Conservation (phyloP, 2,329 filamentous ascomycete species). For the Fusarium illudens region DNA sequence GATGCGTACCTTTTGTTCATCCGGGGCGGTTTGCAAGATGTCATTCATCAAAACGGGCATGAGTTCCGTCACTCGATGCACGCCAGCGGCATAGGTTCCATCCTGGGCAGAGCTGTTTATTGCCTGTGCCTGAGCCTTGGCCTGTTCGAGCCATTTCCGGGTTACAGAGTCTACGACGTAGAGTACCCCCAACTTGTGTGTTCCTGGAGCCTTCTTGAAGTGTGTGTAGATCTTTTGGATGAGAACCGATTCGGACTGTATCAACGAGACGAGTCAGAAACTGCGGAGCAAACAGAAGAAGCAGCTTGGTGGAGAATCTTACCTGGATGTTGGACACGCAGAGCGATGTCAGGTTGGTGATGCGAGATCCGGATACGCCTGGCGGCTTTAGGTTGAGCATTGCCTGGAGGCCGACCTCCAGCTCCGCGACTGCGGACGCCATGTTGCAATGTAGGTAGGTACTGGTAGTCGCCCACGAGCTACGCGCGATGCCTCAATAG, state of each 20-base stretch:
- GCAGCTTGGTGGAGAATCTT: constrained; percentile 44
- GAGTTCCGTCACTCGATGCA: constrained; percentile 95
- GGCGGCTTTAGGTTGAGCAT: constrained; percentile 92
- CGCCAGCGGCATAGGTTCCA: constrained; percentile 93
- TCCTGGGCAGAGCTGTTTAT: constrained; percentile 83
- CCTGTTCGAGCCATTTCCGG: constrained; percentile 97
- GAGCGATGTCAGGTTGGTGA: constrained; percentile 83
- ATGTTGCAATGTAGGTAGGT: constrained; percentile 55
- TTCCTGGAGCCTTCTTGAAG: constrained; percentile 92
- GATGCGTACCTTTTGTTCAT: constrained; percentile 94
- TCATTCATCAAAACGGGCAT: constrained; percentile 95
- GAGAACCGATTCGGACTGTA: constrained; percentile 88
- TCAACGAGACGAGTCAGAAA: constrained; percentile 36
- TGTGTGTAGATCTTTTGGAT: constrained; percentile 97
- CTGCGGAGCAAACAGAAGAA: not conserved
- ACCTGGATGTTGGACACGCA: constrained; percentile 93
- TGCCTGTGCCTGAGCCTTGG: constrained; percentile 83
- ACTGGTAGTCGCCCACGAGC: constrained; percentile 25
- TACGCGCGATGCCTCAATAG: constrained; percentile 35
- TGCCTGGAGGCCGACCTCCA: constrained; percentile 89
- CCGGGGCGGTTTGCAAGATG: constrained; percentile 85
- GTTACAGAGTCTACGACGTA: constrained; percentile 99
- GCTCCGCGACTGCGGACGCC: constrained; percentile 87
- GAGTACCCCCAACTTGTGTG: constrained; percentile 97
- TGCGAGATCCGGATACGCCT: constrained; percentile 92